These are phyloP conservation scores for Erodium chrysanthum DNA, from an alignment of 441 rosid species.

Conservation along the genomic window DNA sequence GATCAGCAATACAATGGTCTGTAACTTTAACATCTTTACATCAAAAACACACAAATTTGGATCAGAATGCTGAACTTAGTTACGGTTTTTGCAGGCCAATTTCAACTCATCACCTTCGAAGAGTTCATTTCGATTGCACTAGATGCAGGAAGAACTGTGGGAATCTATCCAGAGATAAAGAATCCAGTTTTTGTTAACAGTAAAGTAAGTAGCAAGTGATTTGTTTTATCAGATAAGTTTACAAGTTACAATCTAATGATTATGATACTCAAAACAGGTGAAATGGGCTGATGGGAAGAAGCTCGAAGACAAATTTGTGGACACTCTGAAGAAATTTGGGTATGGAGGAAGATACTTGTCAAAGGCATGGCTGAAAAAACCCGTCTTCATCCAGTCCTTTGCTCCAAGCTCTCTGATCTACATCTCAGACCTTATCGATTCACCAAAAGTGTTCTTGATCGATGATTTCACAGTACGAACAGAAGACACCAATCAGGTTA, in stretches of 20 bases:
- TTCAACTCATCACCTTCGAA: constrained; percentile 18
- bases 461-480: constrained; percentile 18
- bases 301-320: constrained; percentile 20
- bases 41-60: not conserved
- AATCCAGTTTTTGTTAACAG: constrained; percentile 19
- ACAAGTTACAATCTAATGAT: not conserved
- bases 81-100: constrained; percentile 12
- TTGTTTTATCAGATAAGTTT: not conserved
- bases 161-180: constrained; percentile 23
- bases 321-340: constrained; percentile 19
- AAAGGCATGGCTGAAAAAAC: constrained; percentile 19
- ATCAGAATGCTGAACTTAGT: not conserved
- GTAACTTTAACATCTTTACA: not conserved
- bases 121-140: constrained; percentile 20
- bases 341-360: constrained; percentile 22
- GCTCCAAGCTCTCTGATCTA: constrained; percentile 19
- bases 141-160: constrained; percentile 15
- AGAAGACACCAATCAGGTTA: constrained; percentile 24
- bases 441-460: constrained; percentile 19
- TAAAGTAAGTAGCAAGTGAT: constrained; percentile 6
- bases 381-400: constrained; percentile 20
- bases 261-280: constrained; percentile 11
- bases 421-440: constrained; percentile 15
- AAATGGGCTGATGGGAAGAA: constrained; percentile 20
- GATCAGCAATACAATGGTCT: constrained; percentile 24